Evolutionary conservation across 768 basidiomycete species (phyloP), one percentile per base, ranked within the genome.

Genomic region (Lentinula sp.): DNA sequence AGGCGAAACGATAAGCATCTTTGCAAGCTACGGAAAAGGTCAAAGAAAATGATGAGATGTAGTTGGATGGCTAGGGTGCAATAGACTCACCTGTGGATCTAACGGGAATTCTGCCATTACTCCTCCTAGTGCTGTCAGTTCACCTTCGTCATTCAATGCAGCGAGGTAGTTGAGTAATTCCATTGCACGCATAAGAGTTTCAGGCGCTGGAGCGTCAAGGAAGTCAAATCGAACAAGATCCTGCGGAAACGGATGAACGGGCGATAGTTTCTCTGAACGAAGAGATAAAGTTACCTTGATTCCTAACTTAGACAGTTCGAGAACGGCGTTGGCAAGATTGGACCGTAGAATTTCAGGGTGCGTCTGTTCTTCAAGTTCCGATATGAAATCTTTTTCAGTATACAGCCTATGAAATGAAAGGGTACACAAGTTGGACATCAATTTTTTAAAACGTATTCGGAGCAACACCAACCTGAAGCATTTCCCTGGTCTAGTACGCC

Each of bases 51-150:
- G 21, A 10, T 59, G 15, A 11, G 16, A 54, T 16, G 16, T 28
- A 61, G 43, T 13, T n/a, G 11, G 31, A 10, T 21, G 49, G 54
- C 23, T 55, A 18, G 51, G 28, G 37, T 23, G 28, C 28, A 28
- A 28, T 28, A 4, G 62, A 79, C 42, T 65, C 46, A 90, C 91
- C 80, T 95, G 95, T 43, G 96, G 97, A 72, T 98, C 97, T n/a
- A 99, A 81, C 11, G 96, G 97, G 79, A 98, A 98, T 66, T 98
- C 94, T 0, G 97, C 96, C 96, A 98, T 98, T 62, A 93, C 88
- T 40, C 75, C 78, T 4, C 97, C 97, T 7, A 98, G 76, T 0
- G 86, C 74, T 0, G 97, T 98, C 61, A 99, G 72, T 55, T 93
- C 86, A 10, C 97, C 95, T 3, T 97, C 94, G 66, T 98, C 95